phyloP scores from a whole-genome alignment of 345 rosid species.

The Eucalyptus erythrocorys region DNA sequence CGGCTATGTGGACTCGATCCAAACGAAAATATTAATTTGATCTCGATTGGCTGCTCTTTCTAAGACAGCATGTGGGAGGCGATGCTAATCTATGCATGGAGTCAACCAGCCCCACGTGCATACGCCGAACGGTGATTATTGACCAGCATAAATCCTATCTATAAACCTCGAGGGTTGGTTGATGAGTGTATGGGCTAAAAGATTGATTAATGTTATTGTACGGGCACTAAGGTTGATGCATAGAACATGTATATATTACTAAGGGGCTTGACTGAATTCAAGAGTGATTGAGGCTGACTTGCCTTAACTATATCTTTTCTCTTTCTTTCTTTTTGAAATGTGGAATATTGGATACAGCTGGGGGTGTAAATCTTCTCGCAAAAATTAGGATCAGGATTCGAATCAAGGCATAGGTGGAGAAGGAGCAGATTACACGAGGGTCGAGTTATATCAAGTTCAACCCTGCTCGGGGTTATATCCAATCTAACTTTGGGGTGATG shows the following conservation, averaged over 20 bases:
- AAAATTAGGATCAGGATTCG: not conserved
- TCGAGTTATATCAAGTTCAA: not conserved
- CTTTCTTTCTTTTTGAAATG: not conserved
- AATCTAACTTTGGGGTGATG: not conserved
- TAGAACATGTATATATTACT: not conserved
- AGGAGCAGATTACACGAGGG: not conserved
- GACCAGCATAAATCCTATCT: not conserved
- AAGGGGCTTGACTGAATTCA: not conserved
- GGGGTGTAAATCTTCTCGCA: not conserved
- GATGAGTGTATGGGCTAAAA: not conserved
- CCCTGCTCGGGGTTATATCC: not conserved
- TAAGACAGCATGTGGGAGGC: not conserved
- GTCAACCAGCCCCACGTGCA: not conserved
- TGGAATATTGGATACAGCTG: not conserved
- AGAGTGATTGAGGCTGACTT: not conserved
- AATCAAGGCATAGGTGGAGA: not conserved
- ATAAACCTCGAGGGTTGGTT: not conserved
- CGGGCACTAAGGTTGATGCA: not conserved
- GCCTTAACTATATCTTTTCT: not conserved
- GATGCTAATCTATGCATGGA: not conserved
- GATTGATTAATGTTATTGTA: not conserved
- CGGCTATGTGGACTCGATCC: not conserved
- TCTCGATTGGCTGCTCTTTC: not conserved
- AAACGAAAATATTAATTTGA: not conserved
- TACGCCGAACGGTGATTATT: not conserved